Percentiles rank a stretch among this genome's conserved stretches.
Evolutionary conservation across 345 rosid genomes (phyloP).

Genomic region (Rhodamnia rubescens): DNA sequence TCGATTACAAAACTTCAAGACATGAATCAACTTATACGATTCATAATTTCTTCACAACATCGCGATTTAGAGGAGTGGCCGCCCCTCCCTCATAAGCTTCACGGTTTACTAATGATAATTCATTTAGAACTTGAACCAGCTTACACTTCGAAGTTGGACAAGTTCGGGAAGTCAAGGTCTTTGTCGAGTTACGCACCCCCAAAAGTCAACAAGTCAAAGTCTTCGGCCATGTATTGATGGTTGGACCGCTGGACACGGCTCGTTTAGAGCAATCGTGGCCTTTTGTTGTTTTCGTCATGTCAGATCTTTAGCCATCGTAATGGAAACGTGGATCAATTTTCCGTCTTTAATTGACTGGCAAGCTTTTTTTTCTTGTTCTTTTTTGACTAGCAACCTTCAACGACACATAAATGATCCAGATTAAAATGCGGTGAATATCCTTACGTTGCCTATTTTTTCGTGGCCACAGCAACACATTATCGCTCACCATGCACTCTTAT

Average conservation of each 20-base stretch:
- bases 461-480: not conserved
- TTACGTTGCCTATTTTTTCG: not conserved
- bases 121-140: not conserved
- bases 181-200: too few species aligned
- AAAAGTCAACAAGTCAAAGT: not conserved
- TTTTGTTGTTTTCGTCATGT: too few species aligned
- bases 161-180: not conserved
- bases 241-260: not conserved
- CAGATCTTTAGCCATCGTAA: not conserved
- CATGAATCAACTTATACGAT: too few species aligned
- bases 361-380: not conserved
- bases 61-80: too few species aligned
- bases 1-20: too few species aligned
- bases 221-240: not conserved
- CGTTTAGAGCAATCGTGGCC: too few species aligned
- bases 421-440: not conserved
- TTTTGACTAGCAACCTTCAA: not conserved
- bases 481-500: not conserved
- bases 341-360: not conserved
- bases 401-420: not conserved
- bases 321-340: not conserved
- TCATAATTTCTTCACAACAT: too few species aligned
- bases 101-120: too few species aligned
- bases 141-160: not conserved
- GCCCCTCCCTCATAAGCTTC: too few species aligned